Conservation (phyloP, 257 asterid species). For the Ilex aquifolium region DNA sequence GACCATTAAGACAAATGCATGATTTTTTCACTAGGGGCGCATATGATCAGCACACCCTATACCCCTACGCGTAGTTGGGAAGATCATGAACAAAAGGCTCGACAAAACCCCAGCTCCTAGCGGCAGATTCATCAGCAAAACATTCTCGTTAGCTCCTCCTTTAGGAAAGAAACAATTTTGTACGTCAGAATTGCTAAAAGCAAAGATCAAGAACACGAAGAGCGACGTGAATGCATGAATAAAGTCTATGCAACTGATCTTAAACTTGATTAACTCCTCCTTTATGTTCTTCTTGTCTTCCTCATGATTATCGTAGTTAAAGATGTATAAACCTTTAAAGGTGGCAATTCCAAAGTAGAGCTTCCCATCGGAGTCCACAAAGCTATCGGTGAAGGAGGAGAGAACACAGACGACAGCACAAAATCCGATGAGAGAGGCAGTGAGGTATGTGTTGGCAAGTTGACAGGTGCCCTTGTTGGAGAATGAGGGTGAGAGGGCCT, state of each 20-base stretch:
- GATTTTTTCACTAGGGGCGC: no score
- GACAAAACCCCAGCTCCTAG: conserved; percentile 48
- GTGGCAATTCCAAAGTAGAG: conserved; percentile 47
- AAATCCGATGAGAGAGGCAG: conserved; percentile 22
- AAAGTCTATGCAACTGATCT: conserved; percentile 31
- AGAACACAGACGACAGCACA: conserved; percentile 41
- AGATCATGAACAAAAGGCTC: conserved; percentile 45
- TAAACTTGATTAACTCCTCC: conserved; percentile 28
- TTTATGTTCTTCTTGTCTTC: background rate
- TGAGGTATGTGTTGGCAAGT: conserved; percentile 36
- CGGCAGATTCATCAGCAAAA: conserved; percentile 48
- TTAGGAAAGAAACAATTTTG: conserved; percentile 37
- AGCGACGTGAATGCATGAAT: conserved; percentile 46
- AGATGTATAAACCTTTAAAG: conserved; percentile 39
- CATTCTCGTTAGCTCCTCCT: conserved; percentile 31
- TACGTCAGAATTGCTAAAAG: conserved; percentile 47
- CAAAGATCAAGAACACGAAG: conserved; percentile 46
- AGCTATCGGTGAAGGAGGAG: conserved; percentile 56
- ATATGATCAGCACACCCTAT: conserved; percentile 48
- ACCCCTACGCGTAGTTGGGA: conserved; percentile 63
- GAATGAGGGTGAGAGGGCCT: conserved; percentile 48
- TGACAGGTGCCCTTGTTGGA: conserved; percentile 46
- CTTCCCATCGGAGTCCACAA: conserved; percentile 31
- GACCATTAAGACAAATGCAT: no score
- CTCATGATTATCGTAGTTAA: conserved; percentile 20